Conservation (phyloP, 805 yeast genomes). For the Schizosaccharomyces osmophilus region DNA sequence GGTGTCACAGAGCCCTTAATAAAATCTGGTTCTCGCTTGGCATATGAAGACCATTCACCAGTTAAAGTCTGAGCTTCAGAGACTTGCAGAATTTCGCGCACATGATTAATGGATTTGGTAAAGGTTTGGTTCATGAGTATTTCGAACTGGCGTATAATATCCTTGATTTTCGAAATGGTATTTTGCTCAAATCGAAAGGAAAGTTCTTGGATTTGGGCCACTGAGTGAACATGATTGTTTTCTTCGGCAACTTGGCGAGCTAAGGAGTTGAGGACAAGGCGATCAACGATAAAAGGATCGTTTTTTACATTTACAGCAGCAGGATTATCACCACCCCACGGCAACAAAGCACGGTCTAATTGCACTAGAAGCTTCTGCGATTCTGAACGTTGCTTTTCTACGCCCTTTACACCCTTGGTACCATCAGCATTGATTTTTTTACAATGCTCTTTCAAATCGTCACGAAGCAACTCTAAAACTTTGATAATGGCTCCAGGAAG, state of each 20-base stretch:
- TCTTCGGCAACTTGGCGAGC: conserved; percentile 22
- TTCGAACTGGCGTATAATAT: conserved; percentile 12
- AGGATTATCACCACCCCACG: neutral
- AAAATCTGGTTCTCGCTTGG: conserved; percentile 14
- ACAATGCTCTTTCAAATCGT: conserved; percentile 21
- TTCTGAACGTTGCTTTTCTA: conserved; percentile 14
- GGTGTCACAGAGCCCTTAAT: conserved; percentile 16
- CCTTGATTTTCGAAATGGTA: conserved; percentile 19
- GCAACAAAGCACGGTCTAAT: conserved; percentile 10
- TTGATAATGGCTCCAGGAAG: neutral
- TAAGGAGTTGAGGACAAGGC: conserved; percentile 17
- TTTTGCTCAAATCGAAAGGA: conserved; percentile 22
- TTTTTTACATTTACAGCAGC: conserved; percentile 5
- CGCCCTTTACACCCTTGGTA: conserved; percentile 16
- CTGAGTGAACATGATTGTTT: conserved; percentile 22
- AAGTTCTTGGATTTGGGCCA: conserved; percentile 19
- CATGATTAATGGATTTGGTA: conserved; percentile 14
- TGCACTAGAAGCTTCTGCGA: conserved; percentile 19
- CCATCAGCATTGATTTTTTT: conserved; percentile 18
- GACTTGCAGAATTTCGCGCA: conserved; percentile 13
- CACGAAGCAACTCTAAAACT: conserved; percentile 16
- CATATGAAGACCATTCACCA: conserved; percentile 24
- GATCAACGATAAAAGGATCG: conserved; percentile 25
- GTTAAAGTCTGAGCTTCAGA: conserved; percentile 15
- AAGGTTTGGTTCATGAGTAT: conserved; percentile 11